phyloP scores from a whole-genome alignment of 345 rosid genomes.

The Salix udensis region DNA sequence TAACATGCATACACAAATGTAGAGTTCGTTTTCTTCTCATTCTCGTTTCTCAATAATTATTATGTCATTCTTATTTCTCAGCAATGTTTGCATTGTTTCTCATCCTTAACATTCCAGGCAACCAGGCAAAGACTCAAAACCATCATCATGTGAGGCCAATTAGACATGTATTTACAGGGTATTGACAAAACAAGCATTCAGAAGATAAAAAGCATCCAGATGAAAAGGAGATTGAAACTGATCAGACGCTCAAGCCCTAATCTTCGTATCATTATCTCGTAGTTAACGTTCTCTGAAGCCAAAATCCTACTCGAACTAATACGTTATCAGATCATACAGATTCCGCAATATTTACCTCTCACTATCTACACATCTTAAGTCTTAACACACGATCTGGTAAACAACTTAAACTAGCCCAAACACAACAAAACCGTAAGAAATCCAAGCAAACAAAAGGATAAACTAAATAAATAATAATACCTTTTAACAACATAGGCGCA shows the following conservation, averaged over 20 bases:
- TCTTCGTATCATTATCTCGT: background rate
- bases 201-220: background rate
- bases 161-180: background rate
- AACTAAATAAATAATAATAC: slow-evolving; percentile 10
- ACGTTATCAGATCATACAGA: background rate
- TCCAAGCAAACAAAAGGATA: no score
- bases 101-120: background rate
- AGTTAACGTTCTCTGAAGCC: background rate
- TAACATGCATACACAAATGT: background rate
- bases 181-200: background rate
- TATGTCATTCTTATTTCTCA: background rate
- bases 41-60: background rate
- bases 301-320: background rate
- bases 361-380: no score
- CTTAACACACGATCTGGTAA: background rate
- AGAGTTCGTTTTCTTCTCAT: background rate
- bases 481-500: slow-evolving; percentile 39
- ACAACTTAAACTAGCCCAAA: no score
- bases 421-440: background rate
- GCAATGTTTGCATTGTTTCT: background rate
- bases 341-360: background rate
- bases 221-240: background rate
- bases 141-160: background rate
- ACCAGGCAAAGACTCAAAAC: background rate
- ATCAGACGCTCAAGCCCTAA: background rate